Conservation (phyloP, 2,329 filamentous ascomycete species). For the Pseudogymnoascus verrucosus region DNA sequence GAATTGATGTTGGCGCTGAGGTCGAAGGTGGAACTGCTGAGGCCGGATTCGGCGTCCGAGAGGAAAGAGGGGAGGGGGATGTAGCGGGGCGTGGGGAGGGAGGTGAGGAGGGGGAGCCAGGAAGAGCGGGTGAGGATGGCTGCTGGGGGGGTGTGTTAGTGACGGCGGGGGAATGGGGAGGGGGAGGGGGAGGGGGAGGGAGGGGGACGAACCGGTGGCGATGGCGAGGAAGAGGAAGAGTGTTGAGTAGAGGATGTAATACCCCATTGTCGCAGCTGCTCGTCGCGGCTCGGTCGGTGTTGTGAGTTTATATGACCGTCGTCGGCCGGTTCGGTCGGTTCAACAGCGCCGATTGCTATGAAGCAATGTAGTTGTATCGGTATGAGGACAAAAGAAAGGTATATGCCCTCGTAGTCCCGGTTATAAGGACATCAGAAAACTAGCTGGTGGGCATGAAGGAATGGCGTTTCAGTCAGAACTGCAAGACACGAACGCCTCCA, state of each 20-base stretch:
- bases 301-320: not conserved
- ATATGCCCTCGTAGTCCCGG: not conserved
- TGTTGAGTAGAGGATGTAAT: conserved; percentile 70
- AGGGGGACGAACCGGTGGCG: conserved; percentile 52
- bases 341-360: not conserved
- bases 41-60: conserved; percentile 78
- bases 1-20: conserved; percentile 70
- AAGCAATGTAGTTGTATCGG: not conserved
- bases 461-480: not conserved
- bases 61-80: conserved; percentile 70
- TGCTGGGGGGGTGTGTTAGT: conserved; percentile 33
- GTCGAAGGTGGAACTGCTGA: conserved; percentile 78
- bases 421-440: not conserved
- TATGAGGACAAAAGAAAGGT: not conserved
- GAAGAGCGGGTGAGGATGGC: conserved; percentile 72
- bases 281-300: not conserved
- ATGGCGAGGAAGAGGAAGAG: conserved; percentile 62
- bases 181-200: conserved; percentile 12
- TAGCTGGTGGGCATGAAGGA: not conserved
- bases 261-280: conserved; percentile 46
- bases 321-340: not conserved
- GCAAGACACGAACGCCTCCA: not conserved
- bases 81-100: conserved; percentile 56
- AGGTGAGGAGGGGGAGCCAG: conserved; percentile 65
- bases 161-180: conserved; percentile 3